Percentiles rank a stretch among this genome's conserved stretches.
phyloP scores from a whole-genome alignment of 2,329 filamentous ascomycete genomes.

The Penicillium paneum region DNA sequence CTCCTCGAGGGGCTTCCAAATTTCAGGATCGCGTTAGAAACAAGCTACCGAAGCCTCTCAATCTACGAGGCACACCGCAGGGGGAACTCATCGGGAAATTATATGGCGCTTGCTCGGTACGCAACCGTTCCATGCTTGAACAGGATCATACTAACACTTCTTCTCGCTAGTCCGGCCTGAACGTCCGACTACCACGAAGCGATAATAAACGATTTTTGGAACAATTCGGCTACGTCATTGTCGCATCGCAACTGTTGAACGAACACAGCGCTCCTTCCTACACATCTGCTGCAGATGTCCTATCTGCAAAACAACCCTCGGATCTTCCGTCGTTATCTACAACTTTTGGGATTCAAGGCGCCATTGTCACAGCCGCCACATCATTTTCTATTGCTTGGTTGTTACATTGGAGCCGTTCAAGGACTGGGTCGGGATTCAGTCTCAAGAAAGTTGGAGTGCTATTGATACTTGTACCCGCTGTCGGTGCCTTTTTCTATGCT shows the following conservation, averaged over 20 bases:
- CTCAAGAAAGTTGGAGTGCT: conserved; percentile 40
- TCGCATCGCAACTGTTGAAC: conserved; percentile 83
- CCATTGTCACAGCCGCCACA: conserved; percentile 60
- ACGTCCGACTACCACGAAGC: conserved; percentile 59
- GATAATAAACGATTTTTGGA: conserved; percentile 86
- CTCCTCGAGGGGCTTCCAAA: conserved; percentile 50
- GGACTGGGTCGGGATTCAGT: conserved; percentile 48
- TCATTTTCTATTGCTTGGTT: conserved; percentile 65
- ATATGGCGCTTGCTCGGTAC: conserved; percentile 50
- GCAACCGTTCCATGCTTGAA: conserved; percentile 11
- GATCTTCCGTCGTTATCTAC: conserved; percentile 38
- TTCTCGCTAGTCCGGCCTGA: conserved; percentile 31
- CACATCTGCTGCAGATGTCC: conserved; percentile 36
- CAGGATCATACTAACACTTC: conserved; percentile 9
- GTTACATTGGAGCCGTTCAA: conserved; percentile 66
- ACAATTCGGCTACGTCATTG: conserved; percentile 87
- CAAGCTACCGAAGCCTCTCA: conserved; percentile 49
- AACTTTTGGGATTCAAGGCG: conserved; percentile 61
- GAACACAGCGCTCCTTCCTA: conserved; percentile 51
- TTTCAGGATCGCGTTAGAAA: conserved; percentile 50
- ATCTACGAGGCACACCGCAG: conserved; percentile 32
- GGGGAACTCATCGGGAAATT: conserved; percentile 37
- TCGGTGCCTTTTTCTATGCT: conserved; percentile 62
- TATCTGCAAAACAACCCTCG: conserved; percentile 29
- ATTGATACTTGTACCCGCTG: conserved; percentile 48